Base-by-base conservation (phyloP, 2,329 filamentous ascomycete species). In the Aspergillus piperis region DNA sequence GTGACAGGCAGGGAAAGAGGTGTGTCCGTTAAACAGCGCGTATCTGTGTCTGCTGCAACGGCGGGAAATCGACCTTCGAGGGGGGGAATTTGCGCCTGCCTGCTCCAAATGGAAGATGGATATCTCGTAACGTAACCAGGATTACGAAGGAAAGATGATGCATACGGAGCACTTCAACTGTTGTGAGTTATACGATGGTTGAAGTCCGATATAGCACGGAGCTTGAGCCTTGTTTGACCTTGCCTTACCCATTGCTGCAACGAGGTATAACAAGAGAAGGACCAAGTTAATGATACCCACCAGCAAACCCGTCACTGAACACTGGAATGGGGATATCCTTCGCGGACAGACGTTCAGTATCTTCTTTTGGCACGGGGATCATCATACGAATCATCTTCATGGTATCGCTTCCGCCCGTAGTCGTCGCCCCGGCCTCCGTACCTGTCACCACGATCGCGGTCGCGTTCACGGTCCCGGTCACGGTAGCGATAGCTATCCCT, bases 371-470 rank as follows among this genome's bases (percentile, higher is more conserved):
- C 81, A 68, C 86, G 82, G 54, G 82, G 81, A 76, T 96, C 93
- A 72, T 96, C 92, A 78, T 93, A 89, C 66, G 86, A 85, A 73
- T 88, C 88, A 72, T 89, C 90, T 55, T 96, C 92, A 77, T 90
- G 92, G 55, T 87, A 83, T 73, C 88, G 86, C 71, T 82, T 90
- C 85, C 73, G 86, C 77, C 77, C 79, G 60, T 83, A 80, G 54
- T 84, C 84, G 66, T 86, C 82, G 17, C 53, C 39, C 53, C 82
- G 79, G 65, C 80, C 77, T 59, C 73, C 74, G 51, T 81, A 79
- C 62, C 78, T 75, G 62, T 82, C 81, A 52, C 79, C 81, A 52
- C 79, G 73, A 59, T 80, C 79, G 55, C 84, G 80, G 64, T 85
- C 81, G 63, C 82, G 76, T 69, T 80, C 79, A 62, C 77, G 73